These are phyloP conservation scores for Ganoderma meredithae DNA, from an alignment of 1,284 basidiomycete genomes.

Conservation along the genomic window DNA sequence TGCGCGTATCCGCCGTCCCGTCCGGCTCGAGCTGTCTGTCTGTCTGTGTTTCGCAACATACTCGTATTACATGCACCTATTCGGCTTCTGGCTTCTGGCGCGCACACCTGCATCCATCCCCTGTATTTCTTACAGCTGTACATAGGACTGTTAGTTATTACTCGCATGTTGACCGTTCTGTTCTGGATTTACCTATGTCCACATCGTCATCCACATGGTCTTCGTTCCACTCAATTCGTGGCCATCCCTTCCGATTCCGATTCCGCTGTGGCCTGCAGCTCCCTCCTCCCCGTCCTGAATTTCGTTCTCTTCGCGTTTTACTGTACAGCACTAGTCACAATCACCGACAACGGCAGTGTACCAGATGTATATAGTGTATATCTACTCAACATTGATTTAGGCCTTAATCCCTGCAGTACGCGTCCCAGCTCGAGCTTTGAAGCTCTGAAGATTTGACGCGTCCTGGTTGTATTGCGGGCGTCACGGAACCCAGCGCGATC, in stretches of 20 bases:
- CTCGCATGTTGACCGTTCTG: not conserved
- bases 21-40: not conserved
- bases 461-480: not conserved
- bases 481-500: not conserved
- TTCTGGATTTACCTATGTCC: not conserved
- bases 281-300: not conserved
- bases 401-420: not conserved
- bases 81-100: slow-evolving; percentile 6
- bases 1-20: not conserved
- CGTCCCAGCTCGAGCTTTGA: not conserved
- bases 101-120: slow-evolving; percentile 1
- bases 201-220: slow-evolving; percentile 1
- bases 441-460: not conserved
- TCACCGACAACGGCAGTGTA: slow-evolving; percentile 22
- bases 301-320: slow-evolving; percentile 10
- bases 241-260: not conserved
- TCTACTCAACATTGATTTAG: slow-evolving; percentile 2
- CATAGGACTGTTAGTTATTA: slow-evolving; percentile 6
- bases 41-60: slow-evolving; percentile 9
- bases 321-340: slow-evolving; percentile 25
- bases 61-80: slow-evolving; percentile 12
- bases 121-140: slow-evolving; percentile 12
- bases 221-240: not conserved
- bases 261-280: too few species aligned
- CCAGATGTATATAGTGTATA: slow-evolving; percentile 31